phyloP scores from a whole-genome alignment of 2,329 filamentous ascomycete species.

The Exophiala dermatitidis region DNA sequence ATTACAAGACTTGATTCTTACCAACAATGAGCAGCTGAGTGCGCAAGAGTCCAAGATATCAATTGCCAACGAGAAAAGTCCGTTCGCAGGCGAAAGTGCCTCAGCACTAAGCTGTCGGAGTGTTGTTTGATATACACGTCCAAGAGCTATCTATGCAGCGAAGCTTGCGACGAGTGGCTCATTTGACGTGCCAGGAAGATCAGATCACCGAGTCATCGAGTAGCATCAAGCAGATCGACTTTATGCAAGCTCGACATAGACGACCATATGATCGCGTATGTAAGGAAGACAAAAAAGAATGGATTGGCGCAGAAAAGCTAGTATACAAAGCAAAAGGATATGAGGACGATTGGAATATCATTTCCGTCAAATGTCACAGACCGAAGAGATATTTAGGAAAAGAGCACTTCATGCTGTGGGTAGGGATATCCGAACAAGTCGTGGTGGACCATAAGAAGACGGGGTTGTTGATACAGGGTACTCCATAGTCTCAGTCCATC shows the following conservation, averaged over 20 bases:
- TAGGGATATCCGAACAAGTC: constrained; percentile 7
- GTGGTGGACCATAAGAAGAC: constrained; percentile 9
- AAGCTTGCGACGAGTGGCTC: no score
- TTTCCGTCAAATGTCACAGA: background rate
- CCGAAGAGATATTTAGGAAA: constrained; percentile 12
- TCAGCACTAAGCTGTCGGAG: no score
- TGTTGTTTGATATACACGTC: no score
- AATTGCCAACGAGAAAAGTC: no score
- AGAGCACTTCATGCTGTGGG: background rate
- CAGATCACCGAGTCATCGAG: no score
- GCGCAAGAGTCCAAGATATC: constrained; percentile 1
- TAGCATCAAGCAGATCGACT: no score
- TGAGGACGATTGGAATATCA: background rate
- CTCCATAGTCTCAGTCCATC: background rate
- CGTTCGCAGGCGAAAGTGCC: no score
- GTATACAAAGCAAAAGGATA: constrained; percentile 7
- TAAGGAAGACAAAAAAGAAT: background rate
- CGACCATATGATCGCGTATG: no score
- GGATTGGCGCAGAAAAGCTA: background rate
- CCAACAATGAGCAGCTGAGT: constrained; percentile 8
- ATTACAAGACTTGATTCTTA: constrained; percentile 7
- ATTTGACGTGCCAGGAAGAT: no score
- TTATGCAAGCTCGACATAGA: no score
- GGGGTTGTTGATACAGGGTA: background rate
- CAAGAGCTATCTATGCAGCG: no score